Base-by-base conservation (phyloP, 2,329 filamentous ascomycete genomes). In the Aspergillus eucalypticola region DNA sequence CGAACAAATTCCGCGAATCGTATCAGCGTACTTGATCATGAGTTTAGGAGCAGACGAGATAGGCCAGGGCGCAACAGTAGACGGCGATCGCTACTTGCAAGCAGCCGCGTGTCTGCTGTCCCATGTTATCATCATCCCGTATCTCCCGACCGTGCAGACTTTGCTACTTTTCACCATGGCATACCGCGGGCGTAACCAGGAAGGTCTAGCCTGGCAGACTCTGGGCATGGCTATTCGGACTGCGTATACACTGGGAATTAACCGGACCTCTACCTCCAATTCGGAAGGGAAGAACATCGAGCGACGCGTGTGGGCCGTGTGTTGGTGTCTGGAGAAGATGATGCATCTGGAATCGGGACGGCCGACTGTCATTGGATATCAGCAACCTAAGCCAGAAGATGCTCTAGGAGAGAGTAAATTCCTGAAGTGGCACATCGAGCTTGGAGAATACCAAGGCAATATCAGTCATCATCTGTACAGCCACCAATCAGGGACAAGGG, bases 391-490 rank as follows among this genome's bases (percentile, higher is more conserved):
- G 10, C 52, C 35, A 8, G 44, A 35, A 15, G 51, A 32, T 11
- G 15, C 52, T 5, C 23, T n/a, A 7, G 11, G n/a, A 13, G 49
- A 51, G 10, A 46, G 41, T 15, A 54, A n/a, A 8, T 60, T 58
- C 15, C 42, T 62, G 8, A 35, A 35, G 0, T 65, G 63, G 63
- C 61, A 63, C 17, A 39, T 65, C 5, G 60, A 51, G 6, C 51
- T 65, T 0, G 60, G 58, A 0, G 23, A 49, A 8, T 65, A 61
- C n/a, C 61, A 63, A 48, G 59, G 61, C 5, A 60, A 35, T 21
- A 65, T 65, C 42, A 63, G 63, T 21, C 50, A 61, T 3, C 63
- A 65, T 29, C 44, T 65, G 3, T 65, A 65, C 41, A 63, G 46
- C 23, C 38, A 59, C 42, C 55, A 25, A n/a, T 15, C 55, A 4